These are phyloP conservation scores for Fusarium pseudograminearum DNA, from an alignment of 2,329 filamentous ascomycete genomes.

Conservation along the genomic window DNA sequence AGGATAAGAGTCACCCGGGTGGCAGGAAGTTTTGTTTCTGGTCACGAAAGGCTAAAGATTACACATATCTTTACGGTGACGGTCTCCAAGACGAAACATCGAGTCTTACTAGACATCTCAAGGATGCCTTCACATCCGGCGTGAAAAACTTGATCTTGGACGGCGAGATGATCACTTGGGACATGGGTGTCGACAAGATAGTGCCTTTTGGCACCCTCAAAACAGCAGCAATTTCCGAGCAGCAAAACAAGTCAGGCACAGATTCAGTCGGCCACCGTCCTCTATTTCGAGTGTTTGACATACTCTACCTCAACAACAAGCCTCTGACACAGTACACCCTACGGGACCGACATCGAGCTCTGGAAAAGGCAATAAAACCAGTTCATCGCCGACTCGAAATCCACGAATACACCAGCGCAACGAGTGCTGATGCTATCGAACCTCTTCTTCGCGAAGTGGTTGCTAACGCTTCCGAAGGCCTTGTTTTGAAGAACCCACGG, in stretches of 20 bases:
- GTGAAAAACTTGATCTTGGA: slow-evolving; percentile 92
- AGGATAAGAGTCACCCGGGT: slow-evolving; percentile 75
- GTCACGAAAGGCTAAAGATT: slow-evolving; percentile 96
- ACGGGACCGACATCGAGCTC: slow-evolving; percentile 79
- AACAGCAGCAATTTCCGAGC: slow-evolving; percentile 84
- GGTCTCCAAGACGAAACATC: slow-evolving; percentile 79
- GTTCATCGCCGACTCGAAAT: slow-evolving; percentile 85
- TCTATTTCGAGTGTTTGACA: slow-evolving; percentile 89
- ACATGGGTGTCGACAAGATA: slow-evolving; percentile 84
- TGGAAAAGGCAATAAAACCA: slow-evolving; percentile 76
- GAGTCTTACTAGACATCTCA: slow-evolving; percentile 83
- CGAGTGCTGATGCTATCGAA: slow-evolving; percentile 79
- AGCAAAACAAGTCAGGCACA: slow-evolving; percentile 72
- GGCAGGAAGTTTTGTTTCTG: slow-evolving; percentile 86
- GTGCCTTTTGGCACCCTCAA: slow-evolving; percentile 94
- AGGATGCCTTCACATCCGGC: slow-evolving; percentile 78
- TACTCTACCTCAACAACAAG: slow-evolving; percentile 86
- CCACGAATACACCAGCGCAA: slow-evolving; percentile 77
- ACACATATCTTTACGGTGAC: slow-evolving; percentile 91
- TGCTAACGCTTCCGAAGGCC: slow-evolving; percentile 86
- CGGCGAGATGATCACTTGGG: slow-evolving; percentile 99
- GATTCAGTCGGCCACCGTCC: slow-evolving; percentile 67
- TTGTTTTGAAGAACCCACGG: slow-evolving; percentile 93
- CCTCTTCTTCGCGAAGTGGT: slow-evolving; percentile 83
- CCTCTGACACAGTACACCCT: slow-evolving; percentile 85